Base-by-base conservation (phyloP, 163 green algal species). In the Chloromonas sp. region DNA sequence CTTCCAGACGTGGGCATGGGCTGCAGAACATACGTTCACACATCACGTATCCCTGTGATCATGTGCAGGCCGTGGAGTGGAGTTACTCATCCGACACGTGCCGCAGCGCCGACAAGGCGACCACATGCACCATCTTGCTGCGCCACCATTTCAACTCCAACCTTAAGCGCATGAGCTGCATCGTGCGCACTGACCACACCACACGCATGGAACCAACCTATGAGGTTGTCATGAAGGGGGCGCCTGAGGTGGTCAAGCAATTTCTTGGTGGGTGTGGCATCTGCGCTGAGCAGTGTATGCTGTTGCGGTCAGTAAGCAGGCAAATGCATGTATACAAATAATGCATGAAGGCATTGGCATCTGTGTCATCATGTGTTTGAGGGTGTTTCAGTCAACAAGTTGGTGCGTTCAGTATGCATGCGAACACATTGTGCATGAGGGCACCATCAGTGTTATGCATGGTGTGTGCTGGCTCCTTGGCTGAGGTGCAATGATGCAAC, bases 131-230 rank as follows among this genome's bases (percentile, higher is more conserved):
- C 1, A 92, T 98, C 76, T 76, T 98, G 70, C 93, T 97, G 84
- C 92, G 97, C 86, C 94, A 95, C 90, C 95, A 99, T 91, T 99
- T 99, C 90, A 95, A 90, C 59, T 97, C 93, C 14, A 89, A 93
- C 58, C 92, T 99, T 60, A 97, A 98, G 90, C 95, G 97, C 89
- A 99, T 99, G 97, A 91, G 91, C 59, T 60, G 5, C 8, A 11
- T 84, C 58, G 61, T 84, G 74, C 79, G 71, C 61, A 78, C 71
- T 11, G 76, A 78, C 11, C 71, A 57, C 58, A 61, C 58, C 58
- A 74, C 1, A 13, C 60, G 60, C 3, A 36, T 36, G 36, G 62
- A 61, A 0, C 80, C 83, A 14, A 60, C 78, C 60, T 83, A 89
- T 58, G 84, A 91, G 89, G 94, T 93, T 36, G 83, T 98, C 3